Base-by-base conservation (phyloP, 1,139 yeast genomes). In the Yamadazyma diddensiae region DNA sequence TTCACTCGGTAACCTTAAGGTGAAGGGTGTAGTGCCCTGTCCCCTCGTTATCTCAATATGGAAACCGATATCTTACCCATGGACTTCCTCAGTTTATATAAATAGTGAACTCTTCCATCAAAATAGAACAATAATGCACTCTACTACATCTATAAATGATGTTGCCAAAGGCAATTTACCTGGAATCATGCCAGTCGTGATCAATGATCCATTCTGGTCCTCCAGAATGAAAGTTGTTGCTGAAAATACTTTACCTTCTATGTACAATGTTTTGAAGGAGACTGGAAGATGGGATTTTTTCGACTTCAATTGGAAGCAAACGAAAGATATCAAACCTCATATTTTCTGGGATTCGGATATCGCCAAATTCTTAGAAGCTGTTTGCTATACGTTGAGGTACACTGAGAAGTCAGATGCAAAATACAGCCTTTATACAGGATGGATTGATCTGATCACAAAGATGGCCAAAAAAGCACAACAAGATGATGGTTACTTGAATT, bases 311-410 rank as follows among this genome's bases (percentile, higher is more conserved):
- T 49, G 49, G 43, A 42, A 43, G 13, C 31, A 35, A 14, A 13
- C 24, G 20, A 23, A 31, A 15, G 39, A 36, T 6, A 39, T 43
- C 24, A 31, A 37, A 21, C 51, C 53, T 11, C 54, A 52, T 33
- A 37, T 42, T n/a, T 52, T 52, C 33, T 49, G 57, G 57, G 56
- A 51, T 28, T 45, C 51, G 14, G 55, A 51, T 34, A 35, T 51
- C 9, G 56, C 55, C 22, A 51, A 51, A 31, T 47, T 46, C 24
- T 30, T 49, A 7, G 56, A 51, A 34, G 49, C 49, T 19, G 46
- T 45, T 5, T 46, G 52, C 36, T 42, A 37, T 34, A 41, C 46
- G 12, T 34, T 47, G 34, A 41, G 46, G 28, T 45, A 47, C 23
- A 40, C 48, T 15, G 41, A 35, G 9, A 22, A 28, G n/a, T 24